Evolutionary conservation across 1,284 basidiomycete genomes (phyloP).

Genomic region (Cystobasidium slooffiae): DNA sequence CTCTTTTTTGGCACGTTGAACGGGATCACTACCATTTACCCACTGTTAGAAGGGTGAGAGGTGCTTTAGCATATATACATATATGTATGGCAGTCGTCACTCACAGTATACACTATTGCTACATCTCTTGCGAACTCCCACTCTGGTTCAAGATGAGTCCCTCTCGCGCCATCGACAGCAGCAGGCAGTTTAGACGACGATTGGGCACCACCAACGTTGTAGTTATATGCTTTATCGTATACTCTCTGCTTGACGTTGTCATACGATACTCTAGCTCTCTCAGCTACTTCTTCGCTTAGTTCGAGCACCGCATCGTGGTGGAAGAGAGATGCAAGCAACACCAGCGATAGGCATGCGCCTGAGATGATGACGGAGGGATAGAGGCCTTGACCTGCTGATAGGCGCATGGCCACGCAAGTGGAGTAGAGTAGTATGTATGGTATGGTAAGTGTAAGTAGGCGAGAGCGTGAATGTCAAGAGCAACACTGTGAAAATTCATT

Average conservation of each 20-base stretch:
- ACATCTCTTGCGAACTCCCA: constrained; percentile 26
- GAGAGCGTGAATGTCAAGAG: too few species aligned
- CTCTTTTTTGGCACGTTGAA: constrained; percentile 1
- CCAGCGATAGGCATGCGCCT: not conserved
- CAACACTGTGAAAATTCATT: too few species aligned
- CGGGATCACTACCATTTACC: constrained; percentile 24
- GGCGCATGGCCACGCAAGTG: not conserved
- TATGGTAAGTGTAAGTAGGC: too few species aligned
- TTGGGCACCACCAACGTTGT: too few species aligned
- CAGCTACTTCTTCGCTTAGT: constrained; percentile 8
- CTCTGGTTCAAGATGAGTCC: not conserved
- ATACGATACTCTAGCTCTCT: constrained; percentile 11
- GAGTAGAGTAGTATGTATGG: too few species aligned
- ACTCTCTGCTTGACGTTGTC: not conserved
- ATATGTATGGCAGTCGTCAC: not conserved
- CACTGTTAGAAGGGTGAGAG: not conserved
- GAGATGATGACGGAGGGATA: not conserved
- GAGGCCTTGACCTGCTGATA: not conserved
- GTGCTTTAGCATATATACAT: not conserved
- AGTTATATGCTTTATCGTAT: not conserved
- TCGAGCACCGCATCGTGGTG: constrained; percentile 5
- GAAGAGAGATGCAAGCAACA: constrained; percentile 10
- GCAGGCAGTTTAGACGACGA: too few species aligned
- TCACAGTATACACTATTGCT: constrained; percentile 22
- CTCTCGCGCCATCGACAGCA: too few species aligned